Evolutionary conservation across 768 basidiomycete species (phyloP).

Genomic region (Cantharellus anzutake): DNA sequence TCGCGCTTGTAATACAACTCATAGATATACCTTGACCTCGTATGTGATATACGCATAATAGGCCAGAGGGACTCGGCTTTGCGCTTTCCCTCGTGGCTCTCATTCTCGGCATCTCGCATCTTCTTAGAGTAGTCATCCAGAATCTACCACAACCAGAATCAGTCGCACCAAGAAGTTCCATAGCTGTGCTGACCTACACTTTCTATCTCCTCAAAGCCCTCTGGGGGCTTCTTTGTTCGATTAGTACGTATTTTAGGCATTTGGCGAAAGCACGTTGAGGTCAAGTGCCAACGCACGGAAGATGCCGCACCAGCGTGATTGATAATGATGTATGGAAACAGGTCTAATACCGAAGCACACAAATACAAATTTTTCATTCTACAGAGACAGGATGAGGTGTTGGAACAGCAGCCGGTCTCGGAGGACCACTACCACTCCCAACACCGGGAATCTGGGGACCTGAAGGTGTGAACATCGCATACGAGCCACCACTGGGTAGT

Average conservation of each 20-base stretch:
- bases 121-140: conserved; percentile 98
- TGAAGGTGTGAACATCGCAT: too few species aligned
- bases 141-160: conserved; percentile 30
- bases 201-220: conserved; percentile 91
- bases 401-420: too few species aligned
- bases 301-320: too few species aligned
- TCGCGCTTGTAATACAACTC: conserved; percentile 98
- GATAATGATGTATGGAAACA: too few species aligned
- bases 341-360: too few species aligned
- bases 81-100: conserved; percentile 95
- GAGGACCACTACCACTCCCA: too few species aligned
- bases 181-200: conserved; percentile 25
- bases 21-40: conserved; percentile 90
- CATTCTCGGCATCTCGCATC: conserved; percentile 98
- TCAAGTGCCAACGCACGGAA: not conserved
- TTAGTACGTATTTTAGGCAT: conserved; percentile 93
- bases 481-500: too few species aligned
- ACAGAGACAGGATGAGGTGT: too few species aligned
- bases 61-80: conserved; percentile 88
- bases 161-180: not conserved
- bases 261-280: conserved; percentile 2
- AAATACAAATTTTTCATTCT: too few species aligned
- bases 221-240: conserved; percentile 85
- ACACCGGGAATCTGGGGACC: too few species aligned
- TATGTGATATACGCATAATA: conserved; percentile 95